phyloP scores from a whole-genome alignment of 2,329 filamentous ascomycete genomes.

The Dactylellina cionopaga region DNA sequence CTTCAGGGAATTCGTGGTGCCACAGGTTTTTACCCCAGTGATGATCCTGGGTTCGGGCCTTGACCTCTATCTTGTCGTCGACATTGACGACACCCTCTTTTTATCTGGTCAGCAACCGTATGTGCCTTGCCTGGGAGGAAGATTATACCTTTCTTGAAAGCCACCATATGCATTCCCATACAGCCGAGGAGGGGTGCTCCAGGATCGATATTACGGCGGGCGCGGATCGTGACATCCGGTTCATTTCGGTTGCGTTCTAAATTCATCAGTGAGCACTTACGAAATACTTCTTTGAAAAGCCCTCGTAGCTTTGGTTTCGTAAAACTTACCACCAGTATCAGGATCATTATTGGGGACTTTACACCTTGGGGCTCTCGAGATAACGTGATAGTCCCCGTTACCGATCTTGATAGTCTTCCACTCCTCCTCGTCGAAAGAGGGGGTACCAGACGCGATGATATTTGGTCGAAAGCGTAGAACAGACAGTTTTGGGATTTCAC shows the following conservation, averaged over 20 bases:
- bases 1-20: constrained; percentile 20
- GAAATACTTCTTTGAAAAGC: neutral
- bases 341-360: constrained; percentile 51
- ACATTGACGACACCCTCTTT: constrained; percentile 30
- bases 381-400: constrained; percentile 42
- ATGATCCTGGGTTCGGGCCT: constrained; percentile 27
- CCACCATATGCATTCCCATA: constrained; percentile 51
- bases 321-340: constrained; percentile 43
- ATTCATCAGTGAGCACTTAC: neutral
- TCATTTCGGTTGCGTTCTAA: constrained; percentile 42
- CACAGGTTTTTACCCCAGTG: constrained; percentile 44
- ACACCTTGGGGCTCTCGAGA: constrained; percentile 42
- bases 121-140: too few relatives aligned
- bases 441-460: constrained; percentile 73
- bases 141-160: constrained; percentile 27
- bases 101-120: neutral
- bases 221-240: constrained; percentile 43
- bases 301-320: too few relatives aligned
- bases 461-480: constrained; percentile 76
- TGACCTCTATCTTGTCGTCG: constrained; percentile 29
- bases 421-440: constrained; percentile 74
- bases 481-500: constrained; percentile 67
- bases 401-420: constrained; percentile 70
- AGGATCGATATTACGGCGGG: constrained; percentile 35
- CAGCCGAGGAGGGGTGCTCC: constrained; percentile 38